Evolutionary conservation across 2,329 filamentous ascomycete genomes (phyloP), one percentile per base, ranked within the genome.

Genomic region (Colletotrichum limetticola): DNA sequence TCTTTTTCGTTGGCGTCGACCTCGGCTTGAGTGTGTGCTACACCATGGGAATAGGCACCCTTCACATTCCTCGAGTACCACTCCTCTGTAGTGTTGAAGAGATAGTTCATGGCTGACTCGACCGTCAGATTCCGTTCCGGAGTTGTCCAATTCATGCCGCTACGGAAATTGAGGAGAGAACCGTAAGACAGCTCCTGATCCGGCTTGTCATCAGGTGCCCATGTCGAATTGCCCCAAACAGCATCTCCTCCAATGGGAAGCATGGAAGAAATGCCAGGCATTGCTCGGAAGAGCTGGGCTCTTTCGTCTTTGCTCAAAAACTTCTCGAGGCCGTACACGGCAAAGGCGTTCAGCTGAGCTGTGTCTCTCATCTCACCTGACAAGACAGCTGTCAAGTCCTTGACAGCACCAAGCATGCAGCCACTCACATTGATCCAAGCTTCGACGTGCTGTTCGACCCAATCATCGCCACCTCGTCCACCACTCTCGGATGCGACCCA

Each of bases 321-420:
- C 80, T 97, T 98, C 82, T 99, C 97, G 11, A 99, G 89, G 0
- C 97, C 97, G 78, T 98, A 98, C 1, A 99, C 96, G 9, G 97
- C 97, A 81, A 98, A 97, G 2, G 96, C 91, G 78, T 98, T 98
- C 26, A 99, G 90, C 82, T 98, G 97, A 1, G 96, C 97, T 0
- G 97, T 99, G 79, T 99, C 97, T 76, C 96, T 95, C 97, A 99
- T 99, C 83, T 99, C 97, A 35, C 97, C 97, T 0, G 95, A 98
- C 1, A 99, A 86, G 0, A 98, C 90, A 0, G 97, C 96, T 0
- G 97, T 94, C 46, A 98, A 85, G 71, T 94, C 96, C 84, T 99
- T 99, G 71, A 95, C 87, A 2, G 97, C 95, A 16, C 97, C 97
- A 6, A 99, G 91, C 96, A 99, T 98, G 83, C 96, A 99, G 6